Base-by-base conservation (phyloP, 129 eudicot species). In the Pseudognaphalium luteoalbum region DNA sequence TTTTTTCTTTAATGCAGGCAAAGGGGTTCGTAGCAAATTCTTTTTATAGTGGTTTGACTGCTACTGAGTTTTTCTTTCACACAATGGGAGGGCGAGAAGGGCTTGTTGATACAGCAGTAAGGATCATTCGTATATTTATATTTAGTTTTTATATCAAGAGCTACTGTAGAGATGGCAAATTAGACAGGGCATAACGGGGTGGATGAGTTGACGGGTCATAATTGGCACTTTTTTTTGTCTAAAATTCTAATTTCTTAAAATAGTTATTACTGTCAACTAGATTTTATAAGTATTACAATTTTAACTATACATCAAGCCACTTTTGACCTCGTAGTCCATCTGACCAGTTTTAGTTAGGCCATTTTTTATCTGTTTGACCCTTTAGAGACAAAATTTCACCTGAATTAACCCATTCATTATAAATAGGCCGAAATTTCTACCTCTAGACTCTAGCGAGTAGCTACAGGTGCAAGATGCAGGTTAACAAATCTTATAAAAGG, bases 1-100 rank as follows among this genome's bases (percentile, higher is more conserved):
- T n/a, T n/a, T 56, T 41, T 28, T 70, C 28, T 66, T 56, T 9
- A 25, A 74, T 85, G 86, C 96, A 94, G 98, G 98, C 97, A 21
- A 95, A 95, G 77, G 99, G 99, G 28, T 95, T 95, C 72, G 99
- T 95, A 41, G 92, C 87, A 25, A 91, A 95, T 76, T 95, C 99
- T 63, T 95, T 95, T 74, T 95, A 91, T 66, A 91, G 89, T 69
- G 99, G 99, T 71, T 85, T 95, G 70, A 86, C 89, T 21, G 96
- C 99, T n/a, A 91, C 97, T 4, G 99, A 95, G 76, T 95, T 95
- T 70, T 95, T 95, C 81, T 95, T 95, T 82, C 99, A 95, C 81
- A 94, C 99, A n/a, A 94, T 94, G 99, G 99, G 93, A 68, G 99
- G 99, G 21, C 84, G 99, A 82, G 99, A 94, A 83, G 99, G 99